A percentile compares a stretch with the other conserved stretches of the same genome.
Evolutionary conservation across 2,329 filamentous ascomycete species (phyloP).

Genomic region (Pseudogymnoascus sp.): DNA sequence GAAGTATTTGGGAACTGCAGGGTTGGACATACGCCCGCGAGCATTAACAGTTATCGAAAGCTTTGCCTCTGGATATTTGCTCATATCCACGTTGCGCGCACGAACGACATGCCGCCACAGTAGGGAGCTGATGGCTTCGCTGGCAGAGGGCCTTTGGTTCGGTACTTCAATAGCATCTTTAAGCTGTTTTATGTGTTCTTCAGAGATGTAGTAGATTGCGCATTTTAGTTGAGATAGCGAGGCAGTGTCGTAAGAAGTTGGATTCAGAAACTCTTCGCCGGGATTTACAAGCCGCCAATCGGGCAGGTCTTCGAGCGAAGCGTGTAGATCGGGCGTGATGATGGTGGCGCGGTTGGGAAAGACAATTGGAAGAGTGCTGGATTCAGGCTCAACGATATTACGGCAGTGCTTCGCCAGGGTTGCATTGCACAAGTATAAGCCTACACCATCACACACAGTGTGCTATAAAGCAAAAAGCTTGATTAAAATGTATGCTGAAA

Average conservation of each 20-base stretch:
- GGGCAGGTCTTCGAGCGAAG: not conserved
- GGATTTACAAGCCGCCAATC: not conserved
- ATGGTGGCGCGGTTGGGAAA: not conserved
- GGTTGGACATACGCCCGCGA: not conserved
- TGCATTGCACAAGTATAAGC: constrained; percentile 1
- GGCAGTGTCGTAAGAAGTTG: not conserved
- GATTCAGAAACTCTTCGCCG: not conserved
- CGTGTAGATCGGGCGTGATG: not conserved
- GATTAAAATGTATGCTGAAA: not conserved
- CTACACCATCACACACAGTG: not conserved
- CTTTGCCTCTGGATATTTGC: constrained; percentile 8
- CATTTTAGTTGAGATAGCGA: not conserved
- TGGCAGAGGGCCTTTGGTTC: not conserved
- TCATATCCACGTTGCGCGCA: not conserved
- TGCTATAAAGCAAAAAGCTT: not conserved
- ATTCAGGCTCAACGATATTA: not conserved
- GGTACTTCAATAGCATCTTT: not conserved
- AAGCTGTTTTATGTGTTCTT: not conserved
- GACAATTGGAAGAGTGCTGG: not conserved
- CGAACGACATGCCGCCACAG: constrained; percentile 7
- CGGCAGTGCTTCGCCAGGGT: not conserved
- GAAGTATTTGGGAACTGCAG: not conserved
- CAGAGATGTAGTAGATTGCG: constrained; percentile 1
- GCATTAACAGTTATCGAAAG: not conserved
- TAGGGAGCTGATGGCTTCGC: not conserved